Base-by-base conservation (phyloP, 768 basidiomycete genomes). In the Psilocybe azurescens region DNA sequence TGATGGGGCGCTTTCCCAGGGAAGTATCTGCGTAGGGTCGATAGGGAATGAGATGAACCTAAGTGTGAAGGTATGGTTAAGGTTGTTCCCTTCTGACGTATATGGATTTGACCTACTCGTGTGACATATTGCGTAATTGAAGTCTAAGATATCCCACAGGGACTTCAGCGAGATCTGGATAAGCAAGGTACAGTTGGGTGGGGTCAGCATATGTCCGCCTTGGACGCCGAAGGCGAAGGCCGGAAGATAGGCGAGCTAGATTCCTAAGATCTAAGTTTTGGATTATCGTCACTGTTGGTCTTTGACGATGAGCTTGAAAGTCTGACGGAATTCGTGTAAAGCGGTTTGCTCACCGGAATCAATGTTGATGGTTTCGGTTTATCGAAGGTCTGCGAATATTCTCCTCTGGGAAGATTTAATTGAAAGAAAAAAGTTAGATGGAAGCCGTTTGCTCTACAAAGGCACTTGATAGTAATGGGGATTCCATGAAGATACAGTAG, bases 221-320 rank as follows among this genome's bases (percentile, higher is more conserved):
- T 14, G 41, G 41, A 5, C 41, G 41, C 41, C 14, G n/a, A 44
- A 44, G 68, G 68, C 60, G 59, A 11, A 65, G 62, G 38, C 36
- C 55, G 32, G 65, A 63, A 33, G 57, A 64, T n/a, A 64, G 68
- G 64, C 7, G 36, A 57, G 8, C 1, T 48, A 13, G 16, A 9
- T 47, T 2, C 14, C 9, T n/a, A 1, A 24, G 3, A 11, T 16
- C 2, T 28, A 1, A 24, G 3, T 6, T 16, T 1, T 28, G 16
- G 56, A 13, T 32, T 14, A 39, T 2, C 30, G 33, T 36, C 6
- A 36, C 39, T 5, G 3, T 55, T 28, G 49, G n/a, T 24, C 24
- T 14, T n/a, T 48, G 0, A 3, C 33, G 11, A 36, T 7, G 33
- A 36, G 6, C 11, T 36, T 36, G 7, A 36, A 7, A 7, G 6